Evolutionary conservation across 768 basidiomycete species (phyloP).

Genomic region (Mycena capillaripes): DNA sequence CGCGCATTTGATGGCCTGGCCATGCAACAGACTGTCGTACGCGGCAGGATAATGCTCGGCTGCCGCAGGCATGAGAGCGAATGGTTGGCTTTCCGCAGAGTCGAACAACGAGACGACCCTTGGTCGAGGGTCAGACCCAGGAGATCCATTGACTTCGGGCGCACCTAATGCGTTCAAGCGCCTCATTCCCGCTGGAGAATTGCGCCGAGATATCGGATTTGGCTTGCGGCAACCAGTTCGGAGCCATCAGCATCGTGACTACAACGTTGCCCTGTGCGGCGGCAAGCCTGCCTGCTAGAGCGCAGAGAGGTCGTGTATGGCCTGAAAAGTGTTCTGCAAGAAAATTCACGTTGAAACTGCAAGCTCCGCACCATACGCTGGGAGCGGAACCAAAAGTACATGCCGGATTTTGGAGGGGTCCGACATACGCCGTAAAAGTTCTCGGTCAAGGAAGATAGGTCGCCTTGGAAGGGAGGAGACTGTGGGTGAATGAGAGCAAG

Average conservation of each 20-base stretch:
- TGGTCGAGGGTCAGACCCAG: not conserved
- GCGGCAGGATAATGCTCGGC: not conserved
- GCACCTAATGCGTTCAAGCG: not conserved
- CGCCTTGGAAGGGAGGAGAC: too few species aligned
- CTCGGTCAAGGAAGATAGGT: not conserved
- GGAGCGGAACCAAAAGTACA: not conserved
- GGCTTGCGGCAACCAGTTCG: constrained; percentile 6
- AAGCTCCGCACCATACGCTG: constrained; percentile 26
- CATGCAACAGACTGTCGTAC: not conserved
- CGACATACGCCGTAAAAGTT: too few species aligned
- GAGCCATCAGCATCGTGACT: not conserved
- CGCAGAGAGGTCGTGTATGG: constrained; percentile 5
- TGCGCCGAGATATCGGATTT: not conserved
- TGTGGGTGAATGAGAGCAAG: too few species aligned
- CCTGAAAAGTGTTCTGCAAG: not conserved
- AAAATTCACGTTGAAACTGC: too few species aligned
- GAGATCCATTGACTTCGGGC: not conserved
- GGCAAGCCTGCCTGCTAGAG: not conserved
- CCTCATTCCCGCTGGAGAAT: not conserved
- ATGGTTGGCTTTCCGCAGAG: not conserved
- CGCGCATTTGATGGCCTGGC: constrained; percentile 8
- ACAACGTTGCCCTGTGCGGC: not conserved
- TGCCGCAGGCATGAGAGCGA: not conserved
- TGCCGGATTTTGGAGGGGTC: too few species aligned
- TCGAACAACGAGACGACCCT: constrained; percentile 13